Evolutionary conservation across 257 asterid genomes (phyloP), one percentile per base, ranked within the genome.

Genomic region (Solanum habrochaites): DNA sequence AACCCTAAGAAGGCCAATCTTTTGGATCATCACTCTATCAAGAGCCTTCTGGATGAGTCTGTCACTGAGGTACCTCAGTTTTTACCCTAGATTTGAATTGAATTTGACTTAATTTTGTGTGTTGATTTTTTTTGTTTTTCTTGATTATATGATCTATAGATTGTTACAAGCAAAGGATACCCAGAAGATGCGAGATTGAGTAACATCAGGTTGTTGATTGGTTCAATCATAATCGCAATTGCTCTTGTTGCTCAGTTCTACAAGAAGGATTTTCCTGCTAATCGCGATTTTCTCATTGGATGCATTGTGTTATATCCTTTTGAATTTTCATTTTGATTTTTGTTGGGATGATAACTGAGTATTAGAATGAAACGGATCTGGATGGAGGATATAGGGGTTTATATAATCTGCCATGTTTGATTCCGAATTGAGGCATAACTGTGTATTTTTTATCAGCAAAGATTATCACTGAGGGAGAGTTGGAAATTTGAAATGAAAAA

Each of bases 231-330:
- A 86, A 93, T 97, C 71, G 84, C 89, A 18, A 91, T 96, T 78
- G 99, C 99, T 4, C 93, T 97, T 60, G 93, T 97, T 78, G 99
- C 99, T 10, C 98, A 97, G 95, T 96, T 97, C 88, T 97, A 97
- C 93, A 92, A 94, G 87, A 96, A 96, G 95, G 95, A 97, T 87
- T 95, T 96, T 85, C 99, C 98, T 0, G 99, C 94, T 37, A 96
- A 97, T 84, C 91, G 91, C 78, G 91, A 95, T 92, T 97, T 94
- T 89, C 96, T 97, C 84, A 90, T 97, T 45, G 94, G 93, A 62
- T 96, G 99, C 98, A 96, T 93, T 86, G 92, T 83, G 13, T 94
- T 93, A 97, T 97, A 97, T 97, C 99, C 99, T 96, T 96, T 90
- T 62, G 49, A 8, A 9, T 37, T 69, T 56, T 81, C 27, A 12